A percentile compares a stretch with the other conserved stretches of the same genome.
Evolutionary conservation across 345 rosid species (phyloP).

Genomic region (Acer campestre): DNA sequence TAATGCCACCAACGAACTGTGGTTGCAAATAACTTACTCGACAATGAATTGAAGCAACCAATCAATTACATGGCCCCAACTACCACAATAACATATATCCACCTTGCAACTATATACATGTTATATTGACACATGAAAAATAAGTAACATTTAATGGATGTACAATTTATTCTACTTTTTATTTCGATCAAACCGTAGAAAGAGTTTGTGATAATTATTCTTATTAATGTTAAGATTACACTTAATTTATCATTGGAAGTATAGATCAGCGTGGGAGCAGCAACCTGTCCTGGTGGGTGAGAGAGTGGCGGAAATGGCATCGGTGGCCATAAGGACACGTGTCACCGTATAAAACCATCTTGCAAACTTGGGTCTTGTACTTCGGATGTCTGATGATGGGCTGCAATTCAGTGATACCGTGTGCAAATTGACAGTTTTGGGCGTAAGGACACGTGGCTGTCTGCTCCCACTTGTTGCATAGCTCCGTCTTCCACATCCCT

Average conservation of each 20-base stretch:
- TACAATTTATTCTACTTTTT: no score
- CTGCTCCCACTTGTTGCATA: conserved; percentile 98
- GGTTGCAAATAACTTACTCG: conserved; percentile 15
- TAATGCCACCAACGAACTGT: conserved; percentile 19
- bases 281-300: conserved; percentile 69
- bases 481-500: conserved; percentile 90
- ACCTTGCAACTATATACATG: neutral
- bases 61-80: neutral
- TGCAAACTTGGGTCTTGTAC: conserved; percentile 83
- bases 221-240: neutral
- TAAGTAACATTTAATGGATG: neutral
- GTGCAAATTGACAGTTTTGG: conserved; percentile 84
- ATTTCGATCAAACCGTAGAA: neutral
- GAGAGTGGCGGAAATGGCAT: conserved; percentile 94
- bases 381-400: conserved; percentile 91
- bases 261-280: conserved; percentile 31
- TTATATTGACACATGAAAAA: neutral
- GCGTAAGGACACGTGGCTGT: conserved; percentile 84
- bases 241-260: neutral
- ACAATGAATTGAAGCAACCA: no score
- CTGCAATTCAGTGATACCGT: conserved; percentile 81
- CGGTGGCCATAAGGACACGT: conserved; percentile 89
- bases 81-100: neutral
- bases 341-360: conserved; percentile 71
- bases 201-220: neutral